Conservation (phyloP, 139 green algal genomes). For the Ostreobium quekettii region DNA sequence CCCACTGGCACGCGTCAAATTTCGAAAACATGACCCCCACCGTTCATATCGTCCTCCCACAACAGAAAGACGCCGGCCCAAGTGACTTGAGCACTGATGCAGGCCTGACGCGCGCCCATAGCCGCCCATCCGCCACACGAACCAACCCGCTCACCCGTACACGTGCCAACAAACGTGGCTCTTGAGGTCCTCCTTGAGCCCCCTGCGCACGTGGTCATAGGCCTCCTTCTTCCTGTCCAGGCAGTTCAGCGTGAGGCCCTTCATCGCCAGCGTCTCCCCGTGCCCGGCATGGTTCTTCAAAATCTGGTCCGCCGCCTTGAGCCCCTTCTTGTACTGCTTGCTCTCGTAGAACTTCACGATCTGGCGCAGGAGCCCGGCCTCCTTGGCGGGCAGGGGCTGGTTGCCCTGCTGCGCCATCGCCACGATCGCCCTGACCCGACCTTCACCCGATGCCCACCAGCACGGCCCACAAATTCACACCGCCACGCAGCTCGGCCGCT, state of each 20-base stretch:
- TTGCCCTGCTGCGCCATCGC: slow-evolving; percentile 19
- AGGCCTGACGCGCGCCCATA: too few relatives aligned
- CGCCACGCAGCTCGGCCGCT: too few relatives aligned
- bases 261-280: slow-evolving; percentile 96
- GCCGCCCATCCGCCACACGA: too few relatives aligned
- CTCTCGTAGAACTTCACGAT: slow-evolving; percentile 89
- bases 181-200: slow-evolving; percentile 77
- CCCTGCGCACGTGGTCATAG: slow-evolving; percentile 84
- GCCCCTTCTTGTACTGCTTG: slow-evolving; percentile 96
- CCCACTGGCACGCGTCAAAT: too few relatives aligned
- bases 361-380: slow-evolving; percentile 38
- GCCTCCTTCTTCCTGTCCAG: slow-evolving; percentile 81
- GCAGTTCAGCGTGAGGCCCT: slow-evolving; percentile 83
- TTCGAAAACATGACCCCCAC: too few relatives aligned
- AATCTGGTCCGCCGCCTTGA: slow-evolving; percentile 91
- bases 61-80: too few relatives aligned
- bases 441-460: too few relatives aligned
- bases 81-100: too few relatives aligned
- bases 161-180: slow-evolving; percentile 98
- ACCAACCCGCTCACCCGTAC: slow-evolving; percentile 76
- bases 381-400: slow-evolving; percentile 62
- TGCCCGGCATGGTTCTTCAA: slow-evolving; percentile 94
- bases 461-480: too few relatives aligned
- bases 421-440: too few relatives aligned
- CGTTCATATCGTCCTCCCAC: too few relatives aligned